Evolutionary conservation across 2,329 filamentous ascomycete genomes (phyloP).

Genomic region (Trichoderma koningiopsis): DNA sequence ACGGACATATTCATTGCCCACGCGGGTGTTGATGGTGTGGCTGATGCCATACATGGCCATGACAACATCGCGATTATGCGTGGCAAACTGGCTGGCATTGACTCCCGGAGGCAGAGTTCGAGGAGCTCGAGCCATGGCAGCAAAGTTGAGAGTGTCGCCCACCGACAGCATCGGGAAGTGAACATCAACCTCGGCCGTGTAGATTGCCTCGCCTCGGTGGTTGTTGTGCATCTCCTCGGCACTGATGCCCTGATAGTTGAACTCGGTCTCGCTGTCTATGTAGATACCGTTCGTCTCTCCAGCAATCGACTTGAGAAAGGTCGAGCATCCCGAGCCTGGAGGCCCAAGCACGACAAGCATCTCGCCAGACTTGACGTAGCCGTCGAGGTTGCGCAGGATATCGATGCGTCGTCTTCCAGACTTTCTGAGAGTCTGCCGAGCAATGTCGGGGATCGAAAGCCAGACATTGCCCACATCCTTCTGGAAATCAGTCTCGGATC

Average conservation of each 20-base stretch:
- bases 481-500: constrained; percentile 47
- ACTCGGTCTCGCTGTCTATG: constrained; percentile 31
- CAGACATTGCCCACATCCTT: constrained; percentile 45
- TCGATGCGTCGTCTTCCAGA: constrained; percentile 6
- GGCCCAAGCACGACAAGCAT: constrained; percentile 67
- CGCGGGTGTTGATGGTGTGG: constrained; percentile 54
- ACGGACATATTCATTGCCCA: constrained; percentile 57
- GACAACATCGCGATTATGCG: constrained; percentile 8
- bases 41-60: constrained; percentile 46
- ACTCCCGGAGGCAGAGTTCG: constrained; percentile 44
- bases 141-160: constrained; percentile 66
- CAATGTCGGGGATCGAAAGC: constrained; percentile 16
- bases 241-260: constrained; percentile 56
- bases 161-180: constrained; percentile 67
- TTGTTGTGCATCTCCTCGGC: constrained; percentile 65
- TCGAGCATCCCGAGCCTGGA: constrained; percentile 61
- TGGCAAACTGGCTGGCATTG: neutral
- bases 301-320: constrained; percentile 61
- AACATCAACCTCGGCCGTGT: constrained; percentile 66
- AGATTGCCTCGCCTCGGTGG: constrained; percentile 57
- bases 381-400: constrained; percentile 63
- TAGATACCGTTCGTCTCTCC: constrained; percentile 59
- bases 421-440: neutral
- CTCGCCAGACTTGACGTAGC: constrained; percentile 62
- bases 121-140: constrained; percentile 56